Evolutionary conservation across 768 basidiomycete genomes (phyloP).

Genomic region (Lentinula guzmanii): DNA sequence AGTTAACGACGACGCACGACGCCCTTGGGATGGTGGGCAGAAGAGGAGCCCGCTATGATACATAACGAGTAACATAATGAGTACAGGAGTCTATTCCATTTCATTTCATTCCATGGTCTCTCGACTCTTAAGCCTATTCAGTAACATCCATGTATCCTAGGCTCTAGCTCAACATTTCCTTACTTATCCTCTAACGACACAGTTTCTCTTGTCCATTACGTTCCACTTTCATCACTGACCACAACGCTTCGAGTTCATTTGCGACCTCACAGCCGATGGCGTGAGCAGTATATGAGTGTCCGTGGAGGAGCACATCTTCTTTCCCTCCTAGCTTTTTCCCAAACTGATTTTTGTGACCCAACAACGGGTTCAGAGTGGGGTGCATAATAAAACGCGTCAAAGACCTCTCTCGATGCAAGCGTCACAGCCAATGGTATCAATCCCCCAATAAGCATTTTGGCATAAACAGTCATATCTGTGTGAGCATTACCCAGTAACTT

Average conservation of each 20-base stretch:
- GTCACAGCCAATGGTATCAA: constrained; percentile 84
- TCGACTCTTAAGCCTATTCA: too few species aligned
- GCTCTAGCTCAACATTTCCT: too few species aligned
- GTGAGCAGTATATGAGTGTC: constrained; percentile 95
- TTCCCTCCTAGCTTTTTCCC: background rate
- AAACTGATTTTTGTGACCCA: background rate
- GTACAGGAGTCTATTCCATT: too few species aligned
- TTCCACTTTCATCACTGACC: too few species aligned
- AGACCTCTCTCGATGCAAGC: constrained; percentile 74
- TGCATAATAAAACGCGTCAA: constrained; percentile 74
- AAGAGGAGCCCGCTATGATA: too few species aligned
- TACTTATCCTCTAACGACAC: too few species aligned
- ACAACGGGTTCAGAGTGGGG: constrained; percentile 8
- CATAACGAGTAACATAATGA: too few species aligned
- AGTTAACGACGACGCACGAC: too few species aligned
- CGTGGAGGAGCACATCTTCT: constrained; percentile 77
- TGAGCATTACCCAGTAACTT: constrained; percentile 56
- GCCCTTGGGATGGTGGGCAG: too few species aligned
- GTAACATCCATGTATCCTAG: too few species aligned
- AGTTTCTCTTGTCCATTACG: too few species aligned
- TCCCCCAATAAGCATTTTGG: constrained; percentile 92
- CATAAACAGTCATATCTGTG: constrained; percentile 89
- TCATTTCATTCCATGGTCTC: too few species aligned
- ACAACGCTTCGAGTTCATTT: constrained; percentile 32
- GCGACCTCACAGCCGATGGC: constrained; percentile 92